Base-by-base conservation (phyloP, 176 grass and related monocot genomes). In the Triticum dicoccoides region DNA sequence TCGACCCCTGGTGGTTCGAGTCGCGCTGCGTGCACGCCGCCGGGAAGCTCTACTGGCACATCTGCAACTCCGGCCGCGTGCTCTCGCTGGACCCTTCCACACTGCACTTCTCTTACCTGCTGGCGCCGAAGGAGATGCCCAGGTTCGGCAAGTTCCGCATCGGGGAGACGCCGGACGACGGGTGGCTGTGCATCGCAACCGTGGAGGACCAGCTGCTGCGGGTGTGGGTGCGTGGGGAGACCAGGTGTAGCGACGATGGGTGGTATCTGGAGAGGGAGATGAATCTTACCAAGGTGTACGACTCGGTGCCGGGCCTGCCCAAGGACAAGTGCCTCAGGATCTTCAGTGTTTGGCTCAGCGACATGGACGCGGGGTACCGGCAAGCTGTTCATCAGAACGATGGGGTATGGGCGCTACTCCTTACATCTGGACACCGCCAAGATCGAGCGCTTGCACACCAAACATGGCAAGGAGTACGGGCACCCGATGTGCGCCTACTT, bases 241-340 rank as follows among this genome's bases (percentile, higher is more conserved):
- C 24, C 15, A 8, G 82, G 38, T 2, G 5, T 30, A 62, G 82
- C 69, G 51, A 42, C 21, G 41, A 63, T 13, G 54, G 82, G 13
- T 83, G 82, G 82, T n/a, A 68, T 70, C n/a, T 83, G 23, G 35
- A 83, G 23, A 73, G 14, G 69, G 5, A 54, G 8, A 37, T 69
- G n/a, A 32, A 27, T 29, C 42, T 75, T 1, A 5, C 24, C 49
- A 17, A 24, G 11, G 47, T 39, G 32, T 52, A 23, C 7, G 33
- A 73, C 13, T 34, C 21, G 2, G 68, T 83, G 67, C 81, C 34
- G 11, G 65, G 81, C 34, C 18, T 83, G 8, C 52, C 34, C 30
- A n/a, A 1, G 24, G 42, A 61, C 37, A 65, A 12, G 21, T 12
- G n/a, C 34, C 20, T 4, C 14, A 69, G 81, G 21, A 1, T 39